These are phyloP conservation scores for Turnera subulata DNA, from an alignment of 345 rosid genomes.

Conservation along the genomic window DNA sequence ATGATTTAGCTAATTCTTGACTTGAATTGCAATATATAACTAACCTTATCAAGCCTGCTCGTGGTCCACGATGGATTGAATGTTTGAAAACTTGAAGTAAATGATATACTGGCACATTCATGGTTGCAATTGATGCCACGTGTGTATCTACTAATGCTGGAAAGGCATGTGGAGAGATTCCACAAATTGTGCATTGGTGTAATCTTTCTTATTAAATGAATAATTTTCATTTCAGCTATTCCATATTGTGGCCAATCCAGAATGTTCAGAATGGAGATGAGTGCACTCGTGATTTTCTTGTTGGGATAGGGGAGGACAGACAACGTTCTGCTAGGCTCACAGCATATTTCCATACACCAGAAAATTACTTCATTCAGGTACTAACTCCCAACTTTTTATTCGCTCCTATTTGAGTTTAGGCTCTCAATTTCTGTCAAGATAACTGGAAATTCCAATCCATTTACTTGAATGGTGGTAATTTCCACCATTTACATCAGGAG, in stretches of 20 bases:
- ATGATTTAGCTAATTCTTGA: slow-evolving; percentile 9
- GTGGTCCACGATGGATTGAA: background rate
- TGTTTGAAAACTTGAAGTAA: too few relatives aligned
- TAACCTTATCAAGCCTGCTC: background rate
- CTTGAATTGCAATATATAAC: background rate
- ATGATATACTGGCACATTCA: too few relatives aligned
- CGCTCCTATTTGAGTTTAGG: slow-evolving; percentile 7
- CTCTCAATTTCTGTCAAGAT: too few relatives aligned
- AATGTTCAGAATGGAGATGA: slow-evolving; percentile 58
- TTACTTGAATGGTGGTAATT: slow-evolving; percentile 12
- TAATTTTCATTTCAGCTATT: slow-evolving; percentile 45
- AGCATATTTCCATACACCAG: slow-evolving; percentile 87
- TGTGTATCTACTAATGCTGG: background rate
- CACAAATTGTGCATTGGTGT: background rate
- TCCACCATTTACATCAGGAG: slow-evolving; percentile 40
- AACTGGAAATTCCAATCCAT: too few relatives aligned
- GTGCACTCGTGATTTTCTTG: slow-evolving; percentile 79
- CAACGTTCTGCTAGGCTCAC: slow-evolving; percentile 91
- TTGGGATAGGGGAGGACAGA: slow-evolving; percentile 89
- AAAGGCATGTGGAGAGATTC: background rate
- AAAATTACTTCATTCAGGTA: slow-evolving; percentile 74
- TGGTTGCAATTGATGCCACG: too few relatives aligned
- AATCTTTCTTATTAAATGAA: too few relatives aligned
- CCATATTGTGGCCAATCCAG: slow-evolving; percentile 78
- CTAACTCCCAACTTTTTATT: slow-evolving; percentile 2